phyloP scores from a whole-genome alignment of 805 yeast genomes.

The Candida maris region DNA sequence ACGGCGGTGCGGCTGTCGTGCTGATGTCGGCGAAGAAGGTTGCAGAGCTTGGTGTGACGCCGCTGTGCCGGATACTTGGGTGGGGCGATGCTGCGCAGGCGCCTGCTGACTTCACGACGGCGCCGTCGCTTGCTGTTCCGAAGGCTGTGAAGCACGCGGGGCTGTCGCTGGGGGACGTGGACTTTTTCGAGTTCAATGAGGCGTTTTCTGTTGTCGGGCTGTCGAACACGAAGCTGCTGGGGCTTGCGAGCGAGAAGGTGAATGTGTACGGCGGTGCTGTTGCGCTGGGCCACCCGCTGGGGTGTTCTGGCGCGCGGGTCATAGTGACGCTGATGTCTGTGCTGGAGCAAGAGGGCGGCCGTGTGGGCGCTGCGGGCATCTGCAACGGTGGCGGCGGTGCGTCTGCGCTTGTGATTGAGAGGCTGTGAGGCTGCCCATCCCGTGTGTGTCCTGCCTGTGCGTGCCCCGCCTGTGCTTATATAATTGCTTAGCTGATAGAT shows the following conservation, averaged over 20 bases:
- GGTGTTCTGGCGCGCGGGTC: conserved; percentile 94
- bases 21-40: conserved; percentile 82
- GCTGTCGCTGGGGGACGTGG: conserved; percentile 61
- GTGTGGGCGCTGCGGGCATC: conserved; percentile 90
- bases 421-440: conserved; percentile 31
- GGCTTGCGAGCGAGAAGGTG: conserved; percentile 61
- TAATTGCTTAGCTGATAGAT: no score
- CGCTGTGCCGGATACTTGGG: conserved; percentile 83
- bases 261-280: conserved; percentile 96
- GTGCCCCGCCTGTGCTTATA: no score
- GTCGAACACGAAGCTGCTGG: conserved; percentile 74
- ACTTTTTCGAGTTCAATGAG: conserved; percentile 93
- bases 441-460: no score
- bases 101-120: conserved; percentile 93
- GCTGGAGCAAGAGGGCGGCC: conserved; percentile 79
- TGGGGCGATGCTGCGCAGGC: conserved; percentile 99
- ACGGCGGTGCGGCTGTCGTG: conserved; percentile 95
- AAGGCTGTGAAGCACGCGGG: conserved; percentile 91
- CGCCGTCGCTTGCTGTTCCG: conserved; percentile 93
- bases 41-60: conserved; percentile 80
- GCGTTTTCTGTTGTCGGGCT: conserved; percentile 96
- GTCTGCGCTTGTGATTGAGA: conserved; percentile 84
- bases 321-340: conserved; percentile 82
- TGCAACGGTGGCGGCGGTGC: conserved; percentile 99
- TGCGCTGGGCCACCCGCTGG: conserved; percentile 92